Conservation (phyloP, 2,329 filamentous ascomycete species). For the Furcasterigmium furcatum region DNA sequence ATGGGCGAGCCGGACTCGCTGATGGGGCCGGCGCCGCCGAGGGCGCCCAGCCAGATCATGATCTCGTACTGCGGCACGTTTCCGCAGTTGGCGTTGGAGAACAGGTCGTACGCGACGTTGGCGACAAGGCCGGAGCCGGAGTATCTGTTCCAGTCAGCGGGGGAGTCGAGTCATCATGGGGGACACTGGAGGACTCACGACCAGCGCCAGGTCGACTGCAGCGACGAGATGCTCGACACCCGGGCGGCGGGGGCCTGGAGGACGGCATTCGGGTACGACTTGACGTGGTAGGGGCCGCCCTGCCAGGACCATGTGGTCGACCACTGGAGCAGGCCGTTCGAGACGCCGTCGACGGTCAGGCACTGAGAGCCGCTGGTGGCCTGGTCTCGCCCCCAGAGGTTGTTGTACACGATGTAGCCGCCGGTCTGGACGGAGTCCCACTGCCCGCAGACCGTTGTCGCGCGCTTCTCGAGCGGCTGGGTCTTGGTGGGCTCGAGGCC, state of each 20-base stretch:
- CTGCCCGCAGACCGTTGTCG: constrained; percentile 17
- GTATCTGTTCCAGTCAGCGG: constrained; percentile 25
- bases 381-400: constrained; percentile 33
- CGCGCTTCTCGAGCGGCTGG: constrained; percentile 11
- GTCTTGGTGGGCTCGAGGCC: background rate
- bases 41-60: constrained; percentile 18
- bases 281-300: constrained; percentile 33
- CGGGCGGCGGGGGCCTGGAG: constrained; percentile 29
- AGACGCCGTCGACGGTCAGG: constrained; percentile 31
- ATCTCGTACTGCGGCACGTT: constrained; percentile 40
- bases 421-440: constrained; percentile 15
- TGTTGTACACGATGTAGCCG: constrained; percentile 31
- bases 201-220: constrained; percentile 31
- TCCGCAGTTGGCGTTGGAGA: constrained; percentile 43
- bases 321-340: constrained; percentile 32
- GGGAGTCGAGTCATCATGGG: background rate
- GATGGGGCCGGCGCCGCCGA: constrained; percentile 18
- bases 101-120: constrained; percentile 58
- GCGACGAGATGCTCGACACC: constrained; percentile 28
- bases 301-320: constrained; percentile 37
- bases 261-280: constrained; percentile 41
- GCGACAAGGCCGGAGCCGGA: constrained; percentile 44
- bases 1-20: constrained; percentile 46
- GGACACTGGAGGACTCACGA: constrained; percentile 12
- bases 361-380: constrained; percentile 32